Conservation (phyloP, 495 filamentous ascomycete genomes). For the Umbilicaria muhlenbergii region DNA sequence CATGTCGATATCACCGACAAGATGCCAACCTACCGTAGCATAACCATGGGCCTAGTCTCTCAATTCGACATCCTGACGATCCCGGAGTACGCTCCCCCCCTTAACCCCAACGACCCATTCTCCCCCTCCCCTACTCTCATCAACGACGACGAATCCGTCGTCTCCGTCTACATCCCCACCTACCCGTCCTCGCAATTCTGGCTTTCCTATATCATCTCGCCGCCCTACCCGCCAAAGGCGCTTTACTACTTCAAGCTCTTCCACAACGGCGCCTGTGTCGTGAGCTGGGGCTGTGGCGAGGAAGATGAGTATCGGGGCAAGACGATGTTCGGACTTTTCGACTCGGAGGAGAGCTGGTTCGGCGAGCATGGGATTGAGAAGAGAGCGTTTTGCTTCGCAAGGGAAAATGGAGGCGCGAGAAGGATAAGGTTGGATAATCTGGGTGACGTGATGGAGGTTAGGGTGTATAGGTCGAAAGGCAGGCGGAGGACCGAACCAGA, state of each 20-base stretch:
- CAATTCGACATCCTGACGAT: conserved; percentile 8
- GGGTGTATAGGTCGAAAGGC: conserved; percentile 19
- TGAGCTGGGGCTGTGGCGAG: conserved; percentile 24
- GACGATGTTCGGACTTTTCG: conserved; percentile 23
- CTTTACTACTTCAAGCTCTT: conserved; percentile 28
- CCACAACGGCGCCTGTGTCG: conserved; percentile 17
- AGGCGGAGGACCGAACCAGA: conserved; percentile 18
- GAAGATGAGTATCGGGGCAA: conserved; percentile 22
- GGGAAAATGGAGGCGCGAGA: background rate
- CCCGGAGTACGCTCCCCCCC: conserved; percentile 12
- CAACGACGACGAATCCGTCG: conserved; percentile 9
- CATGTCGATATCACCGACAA: background rate
- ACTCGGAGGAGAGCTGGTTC: background rate
- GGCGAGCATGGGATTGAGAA: conserved; percentile 14
- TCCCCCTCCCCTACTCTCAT: conserved; percentile 3
- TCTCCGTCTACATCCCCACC: conserved; percentile 17
- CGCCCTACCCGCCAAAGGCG: conserved; percentile 16
- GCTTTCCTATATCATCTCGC: conserved; percentile 20
- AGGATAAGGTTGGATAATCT: conserved; percentile 1
- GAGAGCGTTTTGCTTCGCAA: conserved; percentile 17
- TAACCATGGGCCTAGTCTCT: conserved; percentile 10
- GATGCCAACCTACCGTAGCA: conserved; percentile 15
- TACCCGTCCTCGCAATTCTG: conserved; percentile 23
- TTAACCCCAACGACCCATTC: conserved; percentile 11
- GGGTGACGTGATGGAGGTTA: conserved; percentile 19